These are phyloP conservation scores for Marasmius tenuissimus DNA, from an alignment of 1,284 basidiomycete genomes.

Conservation along the genomic window DNA sequence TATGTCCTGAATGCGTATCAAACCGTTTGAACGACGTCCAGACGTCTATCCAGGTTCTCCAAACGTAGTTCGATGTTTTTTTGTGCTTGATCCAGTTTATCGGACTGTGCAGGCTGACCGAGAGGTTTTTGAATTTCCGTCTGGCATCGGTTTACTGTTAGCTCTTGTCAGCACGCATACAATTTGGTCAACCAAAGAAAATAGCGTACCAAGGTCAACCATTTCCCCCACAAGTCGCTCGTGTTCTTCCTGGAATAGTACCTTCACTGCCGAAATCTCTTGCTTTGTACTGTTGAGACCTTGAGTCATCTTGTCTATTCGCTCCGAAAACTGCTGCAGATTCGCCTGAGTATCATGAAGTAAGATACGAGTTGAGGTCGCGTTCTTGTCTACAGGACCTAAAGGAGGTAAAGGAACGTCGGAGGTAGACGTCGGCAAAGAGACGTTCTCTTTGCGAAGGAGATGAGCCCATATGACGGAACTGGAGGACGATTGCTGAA, in stretches of 20 bases:
- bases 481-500: conserved; percentile 8
- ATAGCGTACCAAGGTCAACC: conserved; percentile 42
- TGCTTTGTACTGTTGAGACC: conserved; percentile 39
- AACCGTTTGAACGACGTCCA: conserved; percentile 59
- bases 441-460: conserved; percentile 37
- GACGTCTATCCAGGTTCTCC: conserved; percentile 50
- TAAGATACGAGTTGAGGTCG: conserved; percentile 65
- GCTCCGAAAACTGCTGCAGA: conserved; percentile 57
- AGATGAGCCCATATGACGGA: conserved; percentile 51
- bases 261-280: conserved; percentile 43
- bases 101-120: conserved; percentile 54
- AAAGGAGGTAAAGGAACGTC: conserved; percentile 36
- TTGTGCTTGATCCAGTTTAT: conserved; percentile 39
- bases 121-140: conserved; percentile 55
- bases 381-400: conserved; percentile 59
- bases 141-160: conserved; percentile 58
- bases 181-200: conserved; percentile 11
- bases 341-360: conserved; percentile 67
- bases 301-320: conserved; percentile 43
- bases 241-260: conserved; percentile 43
- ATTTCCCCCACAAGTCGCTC: conserved; percentile 44
- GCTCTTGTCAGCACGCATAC: conserved; percentile 17
- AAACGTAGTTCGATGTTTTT: conserved; percentile 40
- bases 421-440: conserved; percentile 12
- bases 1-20: neutral